phyloP scores from a whole-genome alignment of 2,329 filamentous ascomycete species.

The Hypomyces rosellus region DNA sequence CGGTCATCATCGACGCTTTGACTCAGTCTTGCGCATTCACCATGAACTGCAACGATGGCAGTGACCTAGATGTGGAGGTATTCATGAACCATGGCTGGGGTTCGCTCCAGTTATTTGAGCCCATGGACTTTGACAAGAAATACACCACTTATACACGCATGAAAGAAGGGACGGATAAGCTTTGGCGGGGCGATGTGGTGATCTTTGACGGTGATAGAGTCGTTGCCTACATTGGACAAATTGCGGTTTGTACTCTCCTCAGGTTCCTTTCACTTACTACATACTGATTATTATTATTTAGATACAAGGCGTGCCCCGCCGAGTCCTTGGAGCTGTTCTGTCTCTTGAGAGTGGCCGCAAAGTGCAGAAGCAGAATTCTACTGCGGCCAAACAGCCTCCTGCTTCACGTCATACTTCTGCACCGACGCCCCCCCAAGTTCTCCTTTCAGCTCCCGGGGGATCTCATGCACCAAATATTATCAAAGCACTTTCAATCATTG shows the following conservation, averaged over 20 bases:
- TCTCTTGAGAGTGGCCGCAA: not conserved
- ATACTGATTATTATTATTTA: not conserved
- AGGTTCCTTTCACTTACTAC: no score
- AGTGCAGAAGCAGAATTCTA: not conserved
- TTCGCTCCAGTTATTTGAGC: slow-evolving; percentile 43
- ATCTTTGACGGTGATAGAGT: slow-evolving; percentile 47
- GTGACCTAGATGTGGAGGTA: slow-evolving; percentile 48
- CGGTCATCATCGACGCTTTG: slow-evolving; percentile 7
- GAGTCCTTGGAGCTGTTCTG: not conserved
- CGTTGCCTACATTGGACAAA: slow-evolving; percentile 36
- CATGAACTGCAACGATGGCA: slow-evolving; percentile 48
- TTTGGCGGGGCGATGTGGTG: slow-evolving; percentile 41
- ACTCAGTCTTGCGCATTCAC: slow-evolving; percentile 38
- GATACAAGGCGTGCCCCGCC: slow-evolving; percentile 8
- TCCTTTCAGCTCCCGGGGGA: not conserved
- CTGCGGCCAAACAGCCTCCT: not conserved
- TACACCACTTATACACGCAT: slow-evolving; percentile 54
- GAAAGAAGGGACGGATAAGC: slow-evolving; percentile 37
- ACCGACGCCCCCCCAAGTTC: not conserved
- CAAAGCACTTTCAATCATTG: slow-evolving; percentile 44
- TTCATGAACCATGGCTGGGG: slow-evolving; percentile 54
- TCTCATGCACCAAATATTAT: not conserved
- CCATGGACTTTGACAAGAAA: slow-evolving; percentile 37
- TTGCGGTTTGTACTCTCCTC: slow-evolving; percentile 41
- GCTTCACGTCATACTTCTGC: not conserved